A percentile compares a stretch with the other conserved stretches of the same genome.
Conservation (phyloP, 192 early-diverging fungal species). For the Coemansia nantahalensis region DNA sequence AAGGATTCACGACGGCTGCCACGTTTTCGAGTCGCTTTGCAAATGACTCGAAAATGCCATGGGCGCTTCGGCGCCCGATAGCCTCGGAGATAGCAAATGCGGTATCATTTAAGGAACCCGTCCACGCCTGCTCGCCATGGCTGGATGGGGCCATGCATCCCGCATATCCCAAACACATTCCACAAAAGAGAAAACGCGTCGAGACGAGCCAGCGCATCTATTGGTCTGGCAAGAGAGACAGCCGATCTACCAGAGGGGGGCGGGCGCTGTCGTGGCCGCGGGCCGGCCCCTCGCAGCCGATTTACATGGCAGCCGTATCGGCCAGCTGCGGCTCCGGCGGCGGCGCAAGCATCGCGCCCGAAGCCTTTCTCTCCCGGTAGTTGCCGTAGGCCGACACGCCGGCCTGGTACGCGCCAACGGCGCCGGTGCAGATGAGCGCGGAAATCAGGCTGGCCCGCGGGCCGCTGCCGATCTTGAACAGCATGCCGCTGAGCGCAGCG, state of each 20-base stretch:
- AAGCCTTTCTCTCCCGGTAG: conserved; percentile 24
- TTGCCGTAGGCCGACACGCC: conserved; percentile 25
- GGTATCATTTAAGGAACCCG: conserved; percentile 42
- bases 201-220: too few species aligned
- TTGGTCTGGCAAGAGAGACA: conserved; percentile 3
- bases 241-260: too few species aligned
- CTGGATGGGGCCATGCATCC: conserved; percentile 34
- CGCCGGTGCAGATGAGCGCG: conserved; percentile 57
- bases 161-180: conserved; percentile 22
- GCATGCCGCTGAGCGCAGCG: conserved; percentile 69
- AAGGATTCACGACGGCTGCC: conserved; percentile 44
- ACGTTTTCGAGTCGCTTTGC: conserved; percentile 25
- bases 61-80: conserved; percentile 11
- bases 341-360: conserved; percentile 7
- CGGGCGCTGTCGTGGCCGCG: too few species aligned
- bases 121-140: conserved; percentile 10
- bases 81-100: conserved; percentile 46
- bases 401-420: conserved; percentile 56
- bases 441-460: conserved; percentile 56
- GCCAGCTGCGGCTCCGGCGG: conserved; percentile 44
- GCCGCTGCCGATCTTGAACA: conserved; percentile 74
- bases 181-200: conserved; percentile 2
- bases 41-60: conserved; percentile 40
- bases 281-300: too few species aligned
- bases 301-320: conserved; percentile 4